Percentiles rank a stretch among this genome's conserved stretches.
Conservation (phyloP, 2,329 filamentous ascomycete genomes). For the Ilyonectria robusta region DNA sequence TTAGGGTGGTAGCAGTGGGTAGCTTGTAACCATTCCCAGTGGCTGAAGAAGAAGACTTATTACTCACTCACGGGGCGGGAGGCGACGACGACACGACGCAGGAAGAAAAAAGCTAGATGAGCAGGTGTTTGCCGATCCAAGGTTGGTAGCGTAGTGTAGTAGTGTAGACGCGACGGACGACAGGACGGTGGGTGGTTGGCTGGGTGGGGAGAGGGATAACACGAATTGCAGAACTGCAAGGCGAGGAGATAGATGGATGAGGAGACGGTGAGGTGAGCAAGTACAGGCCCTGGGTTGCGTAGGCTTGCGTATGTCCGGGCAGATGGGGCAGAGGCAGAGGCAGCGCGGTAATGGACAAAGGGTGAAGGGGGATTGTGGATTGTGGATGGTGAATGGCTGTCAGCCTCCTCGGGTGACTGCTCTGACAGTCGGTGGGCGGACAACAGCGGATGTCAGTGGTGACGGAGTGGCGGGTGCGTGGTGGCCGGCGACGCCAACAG, state of each 20-base stretch:
- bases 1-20: conserved; percentile 26
- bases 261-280: conserved; percentile 24
- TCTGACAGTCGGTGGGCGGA: conserved; percentile 15
- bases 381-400: conserved; percentile 13
- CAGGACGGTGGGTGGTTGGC: conserved; percentile 21
- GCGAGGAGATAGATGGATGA: conserved; percentile 22
- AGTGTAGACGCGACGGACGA: conserved; percentile 17
- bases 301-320: conserved; percentile 16
- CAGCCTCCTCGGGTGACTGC: conserved; percentile 22
- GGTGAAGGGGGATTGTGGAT: conserved; percentile 8
- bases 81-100: conserved; percentile 29
- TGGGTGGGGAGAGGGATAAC: conserved; percentile 23
- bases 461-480: conserved; percentile 8
- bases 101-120: conserved; percentile 3
- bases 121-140: conserved; percentile 26
- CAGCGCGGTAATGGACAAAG: neutral
- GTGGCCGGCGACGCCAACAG: conserved; percentile 16
- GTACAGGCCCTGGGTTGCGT: neutral
- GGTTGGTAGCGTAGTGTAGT: conserved; percentile 24
- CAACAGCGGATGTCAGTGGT: neutral
- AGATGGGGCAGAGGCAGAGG: conserved; percentile 1
- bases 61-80: conserved; percentile 22
- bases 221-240: conserved; percentile 25
- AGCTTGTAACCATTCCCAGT: conserved; percentile 24
- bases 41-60: conserved; percentile 29